Evolutionary conservation across 2,329 filamentous ascomycete species (phyloP).

Genomic region (Fusarium sp.): DNA sequence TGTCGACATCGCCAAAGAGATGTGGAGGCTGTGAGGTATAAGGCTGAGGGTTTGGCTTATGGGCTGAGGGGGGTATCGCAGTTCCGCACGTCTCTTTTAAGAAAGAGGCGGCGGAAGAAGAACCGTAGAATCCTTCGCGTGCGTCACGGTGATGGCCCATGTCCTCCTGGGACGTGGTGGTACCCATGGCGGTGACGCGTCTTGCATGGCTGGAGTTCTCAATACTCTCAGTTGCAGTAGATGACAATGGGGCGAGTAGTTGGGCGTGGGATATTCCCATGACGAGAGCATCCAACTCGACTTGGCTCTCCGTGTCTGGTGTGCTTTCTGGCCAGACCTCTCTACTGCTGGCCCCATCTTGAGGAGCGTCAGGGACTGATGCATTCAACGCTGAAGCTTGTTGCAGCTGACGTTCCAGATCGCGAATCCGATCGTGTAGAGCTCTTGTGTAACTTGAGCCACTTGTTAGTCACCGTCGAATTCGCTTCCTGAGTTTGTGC

Average conservation of each 20-base stretch:
- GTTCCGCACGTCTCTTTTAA: neutral
- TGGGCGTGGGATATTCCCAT: neutral
- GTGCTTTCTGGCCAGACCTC: neutral
- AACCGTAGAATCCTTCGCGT: neutral
- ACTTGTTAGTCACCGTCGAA: neutral
- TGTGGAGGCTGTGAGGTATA: rapidly evolving
- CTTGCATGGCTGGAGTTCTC: neutral
- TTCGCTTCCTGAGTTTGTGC: neutral
- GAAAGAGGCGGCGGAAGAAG: neutral
- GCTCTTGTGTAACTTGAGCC: neutral
- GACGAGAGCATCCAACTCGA: neutral
- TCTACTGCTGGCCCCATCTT: neutral
- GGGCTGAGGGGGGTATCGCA: rapidly evolving
- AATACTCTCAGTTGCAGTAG: neutral
- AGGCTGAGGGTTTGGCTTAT: rapidly evolving
- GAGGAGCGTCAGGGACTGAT: neutral
- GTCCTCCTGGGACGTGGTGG: neutral
- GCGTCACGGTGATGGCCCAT: neutral
- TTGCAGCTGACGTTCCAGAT: neutral
- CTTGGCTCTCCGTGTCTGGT: neutral
- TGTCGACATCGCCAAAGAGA: neutral
- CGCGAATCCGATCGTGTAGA: neutral
- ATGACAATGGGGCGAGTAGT: neutral
- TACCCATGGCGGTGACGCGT: neutral
- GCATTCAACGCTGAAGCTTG: neutral